Conservation (phyloP, 768 basidiomycete species). For the Boletus eberwhitei region DNA sequence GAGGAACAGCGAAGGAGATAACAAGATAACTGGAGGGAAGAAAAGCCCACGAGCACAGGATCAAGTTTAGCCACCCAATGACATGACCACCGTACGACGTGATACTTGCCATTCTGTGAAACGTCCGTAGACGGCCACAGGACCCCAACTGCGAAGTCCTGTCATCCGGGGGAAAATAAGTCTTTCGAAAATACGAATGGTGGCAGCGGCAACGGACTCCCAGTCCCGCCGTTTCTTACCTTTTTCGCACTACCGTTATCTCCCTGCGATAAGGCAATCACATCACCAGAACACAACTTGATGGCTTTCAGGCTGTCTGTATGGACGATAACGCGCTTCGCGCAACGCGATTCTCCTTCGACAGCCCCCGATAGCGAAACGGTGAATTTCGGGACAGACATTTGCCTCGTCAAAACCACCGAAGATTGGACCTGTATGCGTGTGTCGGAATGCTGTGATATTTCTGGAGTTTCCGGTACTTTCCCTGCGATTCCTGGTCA, state of each 20-base stretch:
- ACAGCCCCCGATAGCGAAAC: constrained; percentile 34
- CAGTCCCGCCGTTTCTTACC: constrained; percentile 30
- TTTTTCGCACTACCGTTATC: constrained; percentile 33
- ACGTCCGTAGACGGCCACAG: constrained; percentile 74
- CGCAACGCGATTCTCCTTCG: constrained; percentile 46
- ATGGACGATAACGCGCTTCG: constrained; percentile 62
- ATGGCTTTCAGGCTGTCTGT: constrained; percentile 56
- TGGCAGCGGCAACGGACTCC: constrained; percentile 2
- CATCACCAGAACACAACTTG: constrained; percentile 67
- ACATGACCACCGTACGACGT: not conserved
- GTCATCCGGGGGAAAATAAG: constrained; percentile 18
- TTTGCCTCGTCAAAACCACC: constrained; percentile 5
- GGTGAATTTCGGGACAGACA: constrained; percentile 33
- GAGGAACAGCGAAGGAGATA: constrained; percentile 56
- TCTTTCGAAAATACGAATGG: constrained; percentile 8
- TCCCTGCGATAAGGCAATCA: constrained; percentile 50
- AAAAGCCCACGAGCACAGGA: constrained; percentile 3
- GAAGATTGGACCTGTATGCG: not conserved
- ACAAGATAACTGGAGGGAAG: constrained; percentile 44
- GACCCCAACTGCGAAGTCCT: constrained; percentile 67
- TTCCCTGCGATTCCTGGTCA: not conserved
- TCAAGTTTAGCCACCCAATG: constrained; percentile 13
- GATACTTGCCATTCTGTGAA: constrained; percentile 52
- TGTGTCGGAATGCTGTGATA: not conserved
- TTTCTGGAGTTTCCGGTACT: not conserved